Evolutionary conservation across 169 alveolate species (phyloP), one percentile per base, ranked within the genome.

Genomic region (Miamiensis avidus): DNA sequence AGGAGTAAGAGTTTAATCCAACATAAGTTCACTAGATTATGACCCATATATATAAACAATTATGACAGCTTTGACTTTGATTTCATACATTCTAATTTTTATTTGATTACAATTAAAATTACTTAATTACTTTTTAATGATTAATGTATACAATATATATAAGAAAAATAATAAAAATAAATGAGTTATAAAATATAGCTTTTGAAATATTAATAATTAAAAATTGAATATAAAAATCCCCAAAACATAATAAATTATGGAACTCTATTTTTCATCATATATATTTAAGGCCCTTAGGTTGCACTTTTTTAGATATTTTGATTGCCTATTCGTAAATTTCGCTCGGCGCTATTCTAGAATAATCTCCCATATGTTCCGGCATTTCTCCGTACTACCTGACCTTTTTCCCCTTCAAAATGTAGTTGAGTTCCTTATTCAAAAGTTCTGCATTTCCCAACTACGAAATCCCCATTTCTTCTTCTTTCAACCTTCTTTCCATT

Each of bases 291-390:
- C 20, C 4, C 4, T 49, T 49, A 11, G 69, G 4, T 49, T n/a
- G n/a, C 26, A 49, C 20, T 49, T 49, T 49, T 49, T 49, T 4
- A 20, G 69, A 11, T 20, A 49, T 49, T 49, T 49, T 49, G 4
- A 49, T 11, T 11, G 69, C 69, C 20, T 49, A 49, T 11, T 49
- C 69, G 4, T 11, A 20, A 49, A 79, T 87, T 78, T 89, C 91
- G 25, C 92, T 84, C 25, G 98, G 98, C 72, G 97, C 95, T 25
- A 95, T 89, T 85, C 88, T 88, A 81, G 92, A 94, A 83, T 86
- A 95, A 76, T 94, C 92, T 32, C 98, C 98, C 94, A 95, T 89
- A 28, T 89, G 82, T 76, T 88, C 88, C 0, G 98, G 98, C 33
- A 89, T 82, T 83, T 95, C 96, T 31, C 97, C 98, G 90, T 81